A percentile compares a stretch with the other conserved stretches of the same genome.
phyloP scores from a whole-genome alignment of 805 yeast genomes.

The Suhomyces kilbournensis region DNA sequence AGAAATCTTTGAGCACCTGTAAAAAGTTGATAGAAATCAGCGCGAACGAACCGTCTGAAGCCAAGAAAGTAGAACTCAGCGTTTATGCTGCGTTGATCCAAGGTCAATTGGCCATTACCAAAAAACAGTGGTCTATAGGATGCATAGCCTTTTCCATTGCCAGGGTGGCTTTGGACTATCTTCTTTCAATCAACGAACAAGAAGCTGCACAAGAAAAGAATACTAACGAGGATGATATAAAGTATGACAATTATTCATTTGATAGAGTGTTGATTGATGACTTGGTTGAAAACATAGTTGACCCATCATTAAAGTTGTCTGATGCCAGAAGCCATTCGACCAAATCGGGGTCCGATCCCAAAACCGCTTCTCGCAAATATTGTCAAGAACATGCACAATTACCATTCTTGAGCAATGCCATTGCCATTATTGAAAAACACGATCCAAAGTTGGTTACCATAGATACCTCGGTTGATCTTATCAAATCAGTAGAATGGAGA shows the following conservation, averaged over 20 bases:
- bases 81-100: slow-evolving; percentile 46
- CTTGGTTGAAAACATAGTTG: slow-evolving; percentile 55
- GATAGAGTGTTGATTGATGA: slow-evolving; percentile 49
- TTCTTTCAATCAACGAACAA: slow-evolving; percentile 21
- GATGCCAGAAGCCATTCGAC: slow-evolving; percentile 37
- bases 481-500: slow-evolving; percentile 46
- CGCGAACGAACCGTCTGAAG: slow-evolving; percentile 29
- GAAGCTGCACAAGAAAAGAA: background rate
- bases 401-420: slow-evolving; percentile 37
- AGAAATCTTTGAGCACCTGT: slow-evolving; percentile 52
- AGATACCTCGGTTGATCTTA: slow-evolving; percentile 22
- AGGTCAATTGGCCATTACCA: slow-evolving; percentile 51
- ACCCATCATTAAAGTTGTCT: slow-evolving; percentile 62
- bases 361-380: slow-evolving; percentile 11
- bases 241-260: slow-evolving; percentile 15
- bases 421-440: slow-evolving; percentile 34
- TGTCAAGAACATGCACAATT: slow-evolving; percentile 23
- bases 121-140: slow-evolving; percentile 55
- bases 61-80: slow-evolving; percentile 28
- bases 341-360: slow-evolving; percentile 2
- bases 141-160: slow-evolving; percentile 55
- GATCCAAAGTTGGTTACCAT: slow-evolving; percentile 39
- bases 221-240: slow-evolving; percentile 9
- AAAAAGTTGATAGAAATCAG: slow-evolving; percentile 42
- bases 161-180: slow-evolving; percentile 56